phyloP scores from a whole-genome alignment of 2,329 filamentous ascomycete genomes.

The Diaporthe capsici region DNA sequence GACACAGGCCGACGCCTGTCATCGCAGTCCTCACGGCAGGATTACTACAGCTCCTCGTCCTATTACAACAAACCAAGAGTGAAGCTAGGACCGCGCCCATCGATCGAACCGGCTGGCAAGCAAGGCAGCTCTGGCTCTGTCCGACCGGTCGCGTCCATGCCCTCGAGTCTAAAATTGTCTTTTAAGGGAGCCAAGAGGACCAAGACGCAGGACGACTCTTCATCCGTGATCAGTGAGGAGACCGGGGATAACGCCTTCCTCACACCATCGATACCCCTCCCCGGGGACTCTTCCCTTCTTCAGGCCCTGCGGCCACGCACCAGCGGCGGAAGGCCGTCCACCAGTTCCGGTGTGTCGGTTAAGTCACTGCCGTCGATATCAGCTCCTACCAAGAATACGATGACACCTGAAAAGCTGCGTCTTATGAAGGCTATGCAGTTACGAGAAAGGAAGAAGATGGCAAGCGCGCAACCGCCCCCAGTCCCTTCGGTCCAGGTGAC shows the following conservation, averaged over 20 bases:
- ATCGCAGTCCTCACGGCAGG: constrained; percentile 66
- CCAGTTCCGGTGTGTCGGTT: constrained; percentile 61
- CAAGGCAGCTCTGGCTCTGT: constrained; percentile 73
- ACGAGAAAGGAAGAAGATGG: constrained; percentile 81
- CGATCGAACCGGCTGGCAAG: constrained; percentile 73
- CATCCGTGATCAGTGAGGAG: constrained; percentile 52
- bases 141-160: constrained; percentile 83
- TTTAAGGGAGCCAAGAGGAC: constrained; percentile 70
- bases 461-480: constrained; percentile 49
- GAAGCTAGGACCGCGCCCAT: constrained; percentile 89
- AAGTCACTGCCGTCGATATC: constrained; percentile 55
- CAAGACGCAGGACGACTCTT: constrained; percentile 55
- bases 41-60: constrained; percentile 60
- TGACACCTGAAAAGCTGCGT: constrained; percentile 90
- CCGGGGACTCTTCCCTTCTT: constrained; percentile 50
- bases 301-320: constrained; percentile 51
- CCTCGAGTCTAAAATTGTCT: constrained; percentile 82
- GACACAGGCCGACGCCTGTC: constrained; percentile 60
- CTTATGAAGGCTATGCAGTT: constrained; percentile 95
- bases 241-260: constrained; percentile 54
- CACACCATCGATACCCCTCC: constrained; percentile 53
- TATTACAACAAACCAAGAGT: constrained; percentile 81
- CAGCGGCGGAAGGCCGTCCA: constrained; percentile 55
- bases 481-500: constrained; percentile 47
- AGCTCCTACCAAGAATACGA: constrained; percentile 59